phyloP scores from a whole-genome alignment of 345 rosid genomes.

The Kandelia obovata region DNA sequence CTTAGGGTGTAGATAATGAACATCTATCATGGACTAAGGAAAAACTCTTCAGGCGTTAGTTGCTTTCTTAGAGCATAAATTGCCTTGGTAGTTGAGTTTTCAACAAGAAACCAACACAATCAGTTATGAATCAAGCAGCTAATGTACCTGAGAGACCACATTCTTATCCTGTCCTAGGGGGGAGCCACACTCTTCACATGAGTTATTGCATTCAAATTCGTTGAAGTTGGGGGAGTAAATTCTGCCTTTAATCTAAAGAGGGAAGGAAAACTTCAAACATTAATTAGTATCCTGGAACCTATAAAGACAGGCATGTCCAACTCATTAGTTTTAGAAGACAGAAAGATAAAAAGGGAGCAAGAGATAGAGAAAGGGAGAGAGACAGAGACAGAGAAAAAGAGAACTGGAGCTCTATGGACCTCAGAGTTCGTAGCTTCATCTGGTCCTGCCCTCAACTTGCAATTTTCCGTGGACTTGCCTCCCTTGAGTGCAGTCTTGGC shows the following conservation, averaged over 20 bases:
- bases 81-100: not conserved
- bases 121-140: not conserved
- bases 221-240: constrained; percentile 8
- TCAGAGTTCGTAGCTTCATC: not conserved
- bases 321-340: not conserved
- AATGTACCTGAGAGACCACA: constrained; percentile 16
- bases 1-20: not conserved
- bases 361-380: no score
- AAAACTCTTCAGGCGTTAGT: not conserved
- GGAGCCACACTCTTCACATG: constrained; percentile 9
- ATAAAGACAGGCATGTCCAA: not conserved
- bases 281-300: not conserved
- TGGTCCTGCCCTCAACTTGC: not conserved
- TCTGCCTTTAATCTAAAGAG: constrained; percentile 17
- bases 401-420: not conserved
- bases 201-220: constrained; percentile 15
- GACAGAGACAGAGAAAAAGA: not conserved
- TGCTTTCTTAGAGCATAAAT: not conserved
- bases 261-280: constrained; percentile 4
- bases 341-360: not conserved
- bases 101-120: not conserved
- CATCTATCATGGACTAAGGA: not conserved
- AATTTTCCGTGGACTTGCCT: not conserved
- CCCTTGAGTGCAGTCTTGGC: not conserved
- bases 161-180: constrained; percentile 14